phyloP scores from a whole-genome alignment of 306 rosid genomes.

The Astragalus glycyphyllos region DNA sequence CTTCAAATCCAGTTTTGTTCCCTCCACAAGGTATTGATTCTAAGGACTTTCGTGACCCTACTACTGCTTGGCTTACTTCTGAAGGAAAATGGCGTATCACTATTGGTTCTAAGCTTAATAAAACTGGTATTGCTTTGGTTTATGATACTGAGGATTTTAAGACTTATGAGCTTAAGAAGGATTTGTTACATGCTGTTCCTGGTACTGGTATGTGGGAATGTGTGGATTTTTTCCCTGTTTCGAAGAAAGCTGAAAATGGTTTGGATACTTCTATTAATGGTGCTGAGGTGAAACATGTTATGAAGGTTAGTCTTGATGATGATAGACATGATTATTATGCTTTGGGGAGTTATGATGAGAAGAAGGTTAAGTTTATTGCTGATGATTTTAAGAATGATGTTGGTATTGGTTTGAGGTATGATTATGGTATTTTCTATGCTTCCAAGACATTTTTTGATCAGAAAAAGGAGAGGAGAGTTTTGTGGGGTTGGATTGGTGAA shows the following conservation, averaged over 20 bases:
- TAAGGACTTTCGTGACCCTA: constrained; percentile 91
- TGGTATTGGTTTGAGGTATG: constrained; percentile 85
- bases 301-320: constrained; percentile 82
- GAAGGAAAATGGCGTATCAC: constrained; percentile 78
- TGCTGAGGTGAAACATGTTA: constrained; percentile 73
- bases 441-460: constrained; percentile 86
- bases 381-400: constrained; percentile 72
- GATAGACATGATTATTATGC: constrained; percentile 86
- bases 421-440: constrained; percentile 85
- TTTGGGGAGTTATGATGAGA: constrained; percentile 77
- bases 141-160: constrained; percentile 82
- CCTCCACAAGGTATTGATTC: constrained; percentile 73
- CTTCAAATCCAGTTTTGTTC: constrained; percentile 73
- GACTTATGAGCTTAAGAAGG: constrained; percentile 59
- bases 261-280: constrained; percentile 70
- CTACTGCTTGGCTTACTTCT: constrained; percentile 86
- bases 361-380: constrained; percentile 56
- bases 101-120: constrained; percentile 75
- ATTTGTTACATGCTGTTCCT: constrained; percentile 66
- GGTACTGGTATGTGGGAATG: constrained; percentile 98
- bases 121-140: constrained; percentile 74
- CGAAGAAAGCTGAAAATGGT: constrained; percentile 48
- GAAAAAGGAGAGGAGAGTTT: constrained; percentile 64
- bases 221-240: constrained; percentile 84
- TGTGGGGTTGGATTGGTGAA: constrained; percentile 99